Evolutionary conservation across 2,329 filamentous ascomycete species (phyloP), one percentile per base, ranked within the genome.

Genomic region (Alternaria sp.): DNA sequence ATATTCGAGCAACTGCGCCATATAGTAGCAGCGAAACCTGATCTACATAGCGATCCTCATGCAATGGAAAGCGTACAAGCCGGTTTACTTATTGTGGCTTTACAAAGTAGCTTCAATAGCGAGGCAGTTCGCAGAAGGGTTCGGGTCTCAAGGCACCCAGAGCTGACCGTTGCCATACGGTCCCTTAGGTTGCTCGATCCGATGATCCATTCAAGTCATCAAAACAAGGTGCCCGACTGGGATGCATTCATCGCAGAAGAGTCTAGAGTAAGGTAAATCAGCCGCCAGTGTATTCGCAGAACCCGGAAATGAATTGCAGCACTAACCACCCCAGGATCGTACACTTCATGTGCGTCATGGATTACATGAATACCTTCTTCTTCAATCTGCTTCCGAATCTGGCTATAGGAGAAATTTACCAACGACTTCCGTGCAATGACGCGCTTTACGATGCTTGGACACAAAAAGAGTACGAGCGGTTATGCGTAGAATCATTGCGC

Each of bases 311-410:
- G 1, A 55, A 60, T n/a, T 59, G 48, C 12, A 16, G 12, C 8
- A 11, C 12, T 42, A 42, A 42, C 20, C 12, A 6, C 7, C 20
- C 5, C 7, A 42, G 39, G 12, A 42, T 42, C 5, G 39, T 42
- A 42, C 39, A 42, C 12, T 24, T 42, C 39, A 42, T 42, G 39
- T 42, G 39, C 18, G 39, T 42, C 20, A 42, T 42, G 39, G 39
- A 42, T 24, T 24, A 42, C 12, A 59, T 65, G 56, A 63, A 24
- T 18, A 61, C 60, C 9, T 32, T 64, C 3, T 61, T 65, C 56
- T 65, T 68, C 46, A 68, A 64, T 9, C 58, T 28, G 11, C 38
- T 34, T 2, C 58, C 65, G 3, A 57, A 61, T 12, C 57, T 70
- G 0, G 51, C 60, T 4, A 18, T 67, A 3, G 22, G 47, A 2